These are phyloP conservation scores for Suillus bovinus DNA, from an alignment of 768 basidiomycete species.

Conservation along the genomic window DNA sequence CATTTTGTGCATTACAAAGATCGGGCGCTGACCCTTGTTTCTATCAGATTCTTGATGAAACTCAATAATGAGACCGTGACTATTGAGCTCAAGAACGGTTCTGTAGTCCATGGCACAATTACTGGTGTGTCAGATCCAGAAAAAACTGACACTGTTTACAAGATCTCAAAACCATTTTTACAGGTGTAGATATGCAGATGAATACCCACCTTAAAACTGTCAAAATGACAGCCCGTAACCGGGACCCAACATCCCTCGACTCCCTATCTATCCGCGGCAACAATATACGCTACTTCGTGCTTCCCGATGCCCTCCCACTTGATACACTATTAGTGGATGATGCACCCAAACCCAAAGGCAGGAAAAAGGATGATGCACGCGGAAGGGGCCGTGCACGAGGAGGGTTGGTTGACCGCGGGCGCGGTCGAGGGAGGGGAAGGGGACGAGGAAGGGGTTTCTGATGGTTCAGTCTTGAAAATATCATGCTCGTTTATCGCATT, in stretches of 20 bases:
- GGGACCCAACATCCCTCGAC: constrained; percentile 85
- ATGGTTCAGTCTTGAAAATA: constrained; percentile 5
- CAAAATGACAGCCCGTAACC: constrained; percentile 92
- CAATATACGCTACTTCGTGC: constrained; percentile 94
- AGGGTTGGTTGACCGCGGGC: constrained; percentile 49
- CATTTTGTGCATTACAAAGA: constrained; percentile 11
- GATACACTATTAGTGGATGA: constrained; percentile 98
- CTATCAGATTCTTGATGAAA: constrained; percentile 94
- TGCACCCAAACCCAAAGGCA: constrained; percentile 91
- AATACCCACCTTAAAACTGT: constrained; percentile 98
- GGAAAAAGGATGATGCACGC: constrained; percentile 83
- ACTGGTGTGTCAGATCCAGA: constrained; percentile 61
- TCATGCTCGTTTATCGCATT: constrained; percentile 9
- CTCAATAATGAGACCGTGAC: constrained; percentile 99
- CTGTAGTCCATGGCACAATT: constrained; percentile 93
- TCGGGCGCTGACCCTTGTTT: constrained; percentile 23
- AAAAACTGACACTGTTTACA: neutral
- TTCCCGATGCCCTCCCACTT: constrained; percentile 95
- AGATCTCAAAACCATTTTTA: constrained; percentile 11
- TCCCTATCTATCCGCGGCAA: constrained; percentile 93
- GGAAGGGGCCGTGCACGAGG: constrained; percentile 60
- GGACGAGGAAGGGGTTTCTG: constrained; percentile 48
- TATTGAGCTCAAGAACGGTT: constrained; percentile 97
- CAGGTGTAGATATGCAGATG: constrained; percentile 99
- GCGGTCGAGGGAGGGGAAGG: constrained; percentile 57